Base-by-base conservation (phyloP, 257 asterid genomes). In the Solanum piurae region DNA sequence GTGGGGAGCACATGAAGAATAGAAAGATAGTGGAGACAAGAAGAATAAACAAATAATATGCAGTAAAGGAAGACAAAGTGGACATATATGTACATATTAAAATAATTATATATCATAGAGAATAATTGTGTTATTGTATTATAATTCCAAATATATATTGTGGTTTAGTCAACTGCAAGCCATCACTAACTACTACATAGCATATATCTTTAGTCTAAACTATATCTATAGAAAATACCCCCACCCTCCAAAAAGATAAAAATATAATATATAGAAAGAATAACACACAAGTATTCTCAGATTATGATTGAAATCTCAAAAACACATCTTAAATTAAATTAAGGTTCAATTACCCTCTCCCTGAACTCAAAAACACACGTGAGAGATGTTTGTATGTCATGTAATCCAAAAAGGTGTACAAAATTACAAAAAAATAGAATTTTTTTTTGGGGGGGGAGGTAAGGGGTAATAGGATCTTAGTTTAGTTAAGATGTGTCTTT, bases 91-190 rank as follows among this genome's bases (percentile, higher is more conserved):
- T 16, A 89, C 79, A 85, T 84, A 64, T 37, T 68, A 69, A 58
- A 58, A 18, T 20, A 58, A 58, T 55, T 55, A 49, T 49, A 49
- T 52, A 52, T 16, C 55, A 37, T 83, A 77, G 66, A 85, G 91
- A 87, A 89, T 88, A 92, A 88, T 34, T 88, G 86, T 80, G 79
- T 89, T 55, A 86, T 66, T 46, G 89, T 84, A 85, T 86, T 31
- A 36, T 36, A 40, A 44, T 83, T 60, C 76, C 89, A 36, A 74
- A 37, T 74, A 21, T 74, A 83, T 83, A 88, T 87, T 88, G 82
- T 55, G 87, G 90, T 90, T 87, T 86, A 89, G 91, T 89, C 91
- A 89, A 92, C 93, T 72, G 82, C 87, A 87, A 66, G 91, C 91
- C 44, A 85, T 68, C 83, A 66, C 68, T 16, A 80, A 80, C 40